Evolutionary conservation across 139 green algal genomes (phyloP).

Genomic region (Chlorella sp.): DNA sequence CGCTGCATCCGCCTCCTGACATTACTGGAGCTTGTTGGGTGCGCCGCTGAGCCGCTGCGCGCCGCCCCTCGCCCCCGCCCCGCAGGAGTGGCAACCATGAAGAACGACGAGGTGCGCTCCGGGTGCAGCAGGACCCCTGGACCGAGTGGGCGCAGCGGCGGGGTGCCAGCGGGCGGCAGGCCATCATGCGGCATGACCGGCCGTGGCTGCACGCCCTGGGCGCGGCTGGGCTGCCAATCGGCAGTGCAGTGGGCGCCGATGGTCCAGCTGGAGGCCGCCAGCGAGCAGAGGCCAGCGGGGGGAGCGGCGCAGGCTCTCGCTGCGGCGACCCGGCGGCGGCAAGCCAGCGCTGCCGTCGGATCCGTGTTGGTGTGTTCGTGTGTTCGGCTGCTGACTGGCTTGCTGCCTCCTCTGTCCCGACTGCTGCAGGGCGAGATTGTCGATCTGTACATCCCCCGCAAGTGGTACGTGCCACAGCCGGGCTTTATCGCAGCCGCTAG

Average conservation of each 20-base stretch:
- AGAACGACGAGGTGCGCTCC: constrained; percentile 27
- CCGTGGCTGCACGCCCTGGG: not conserved
- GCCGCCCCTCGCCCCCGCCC: no score
- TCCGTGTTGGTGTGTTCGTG: not conserved
- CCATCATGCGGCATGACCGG: not conserved
- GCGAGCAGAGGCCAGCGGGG: not conserved
- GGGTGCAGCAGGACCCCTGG: not conserved
- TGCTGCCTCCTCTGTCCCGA: not conserved
- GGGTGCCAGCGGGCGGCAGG: not conserved
- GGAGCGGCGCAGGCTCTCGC: no score
- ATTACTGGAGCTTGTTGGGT: no score
- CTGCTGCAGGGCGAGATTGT: constrained; percentile 83
- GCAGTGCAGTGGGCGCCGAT: no score
- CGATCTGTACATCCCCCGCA: constrained; percentile 98
- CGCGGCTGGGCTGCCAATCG: not conserved
- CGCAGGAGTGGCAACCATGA: constrained; percentile 17
- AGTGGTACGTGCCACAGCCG: constrained; percentile 80
- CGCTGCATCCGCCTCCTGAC: no score
- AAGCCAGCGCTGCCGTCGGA: no score
- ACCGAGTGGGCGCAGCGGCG: not conserved
- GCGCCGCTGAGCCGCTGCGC: no score
- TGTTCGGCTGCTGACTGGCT: not conserved
- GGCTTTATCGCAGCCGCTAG: not conserved
- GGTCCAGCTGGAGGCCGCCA: not conserved
- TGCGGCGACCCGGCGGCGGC: no score